Percentiles rank a stretch among this genome's conserved stretches.
These are phyloP conservation scores for Populus tremula DNA, from an alignment of 345 rosid species.

Conservation along the genomic window DNA sequence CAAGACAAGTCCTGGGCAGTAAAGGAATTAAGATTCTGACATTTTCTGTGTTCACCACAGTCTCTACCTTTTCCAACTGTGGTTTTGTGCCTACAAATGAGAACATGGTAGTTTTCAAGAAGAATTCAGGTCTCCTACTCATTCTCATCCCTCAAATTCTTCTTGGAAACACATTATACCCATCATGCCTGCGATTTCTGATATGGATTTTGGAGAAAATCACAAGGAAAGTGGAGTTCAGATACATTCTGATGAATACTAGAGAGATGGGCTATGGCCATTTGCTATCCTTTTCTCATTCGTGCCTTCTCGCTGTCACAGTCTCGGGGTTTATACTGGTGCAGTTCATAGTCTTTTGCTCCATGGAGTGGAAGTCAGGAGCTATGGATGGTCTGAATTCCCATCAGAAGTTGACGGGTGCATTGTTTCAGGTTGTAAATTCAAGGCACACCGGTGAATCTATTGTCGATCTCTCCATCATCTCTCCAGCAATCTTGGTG, in stretches of 20 bases:
- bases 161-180: slow-evolving; percentile 47
- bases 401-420: slow-evolving; percentile 34
- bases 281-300: slow-evolving; percentile 14
- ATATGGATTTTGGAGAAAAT: slow-evolving; percentile 31
- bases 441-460: slow-evolving; percentile 40
- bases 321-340: slow-evolving; percentile 24
- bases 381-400: slow-evolving; percentile 35
- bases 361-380: slow-evolving; percentile 52
- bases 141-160: slow-evolving; percentile 51
- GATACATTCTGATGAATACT: slow-evolving; percentile 29
- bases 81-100: slow-evolving; percentile 30
- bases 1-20: background rate
- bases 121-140: slow-evolving; percentile 50
- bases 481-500: slow-evolving; percentile 32
- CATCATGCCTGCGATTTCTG: slow-evolving; percentile 13
- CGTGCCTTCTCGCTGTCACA: slow-evolving; percentile 13
- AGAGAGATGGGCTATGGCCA: slow-evolving; percentile 26
- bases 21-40: slow-evolving; percentile 24
- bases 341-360: slow-evolving; percentile 31
- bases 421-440: slow-evolving; percentile 26
- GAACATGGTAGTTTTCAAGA: slow-evolving; percentile 30
- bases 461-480: slow-evolving; percentile 20
- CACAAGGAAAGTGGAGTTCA: slow-evolving; percentile 8
- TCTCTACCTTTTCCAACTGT: slow-evolving; percentile 16
- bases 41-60: slow-evolving; percentile 49